Conservation (phyloP, 2,329 filamentous ascomycete species). For the Pseudogymnoascus sp. region DNA sequence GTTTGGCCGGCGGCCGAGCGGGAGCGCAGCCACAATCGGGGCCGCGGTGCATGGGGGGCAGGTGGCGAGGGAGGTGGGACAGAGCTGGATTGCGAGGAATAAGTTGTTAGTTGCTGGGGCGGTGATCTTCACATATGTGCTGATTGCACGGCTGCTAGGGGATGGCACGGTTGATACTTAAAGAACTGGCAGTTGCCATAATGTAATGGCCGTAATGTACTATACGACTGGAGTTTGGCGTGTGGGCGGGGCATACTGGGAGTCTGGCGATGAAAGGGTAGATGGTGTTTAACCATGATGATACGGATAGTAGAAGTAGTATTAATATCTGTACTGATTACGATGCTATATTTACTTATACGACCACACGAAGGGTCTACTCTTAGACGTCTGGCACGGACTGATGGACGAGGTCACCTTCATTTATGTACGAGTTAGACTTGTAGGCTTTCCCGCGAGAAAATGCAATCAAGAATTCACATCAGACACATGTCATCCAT, state of each 20-base stretch:
- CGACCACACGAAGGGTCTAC: not conserved
- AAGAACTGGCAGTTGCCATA: not conserved
- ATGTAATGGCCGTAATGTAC: not conserved
- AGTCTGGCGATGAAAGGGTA: not conserved
- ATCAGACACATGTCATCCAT: not conserved
- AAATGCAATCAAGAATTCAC: not conserved
- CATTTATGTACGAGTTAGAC: not conserved
- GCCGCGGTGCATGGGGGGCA: conserved; percentile 72
- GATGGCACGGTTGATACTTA: conserved; percentile 17
- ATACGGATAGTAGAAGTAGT: not conserved
- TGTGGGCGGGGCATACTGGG: not conserved
- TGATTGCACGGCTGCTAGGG: conserved; percentile 64
- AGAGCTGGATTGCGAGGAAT: conserved; percentile 74
- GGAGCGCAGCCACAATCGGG: conserved; percentile 45
- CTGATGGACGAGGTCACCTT: not conserved
- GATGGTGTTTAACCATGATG: not conserved
- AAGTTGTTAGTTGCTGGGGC: conserved; percentile 66
- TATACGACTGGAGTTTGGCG: conserved; percentile 5
- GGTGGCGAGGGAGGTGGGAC: conserved; percentile 67
- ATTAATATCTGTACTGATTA: conserved; percentile 5
- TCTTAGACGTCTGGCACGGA: not conserved
- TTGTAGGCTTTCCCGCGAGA: not conserved
- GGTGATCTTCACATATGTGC: conserved; percentile 71
- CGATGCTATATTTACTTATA: not conserved
- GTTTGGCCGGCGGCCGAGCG: conserved; percentile 54